phyloP scores from a whole-genome alignment of 176 grass and related monocot species.

The Neostapfia colusana region DNA sequence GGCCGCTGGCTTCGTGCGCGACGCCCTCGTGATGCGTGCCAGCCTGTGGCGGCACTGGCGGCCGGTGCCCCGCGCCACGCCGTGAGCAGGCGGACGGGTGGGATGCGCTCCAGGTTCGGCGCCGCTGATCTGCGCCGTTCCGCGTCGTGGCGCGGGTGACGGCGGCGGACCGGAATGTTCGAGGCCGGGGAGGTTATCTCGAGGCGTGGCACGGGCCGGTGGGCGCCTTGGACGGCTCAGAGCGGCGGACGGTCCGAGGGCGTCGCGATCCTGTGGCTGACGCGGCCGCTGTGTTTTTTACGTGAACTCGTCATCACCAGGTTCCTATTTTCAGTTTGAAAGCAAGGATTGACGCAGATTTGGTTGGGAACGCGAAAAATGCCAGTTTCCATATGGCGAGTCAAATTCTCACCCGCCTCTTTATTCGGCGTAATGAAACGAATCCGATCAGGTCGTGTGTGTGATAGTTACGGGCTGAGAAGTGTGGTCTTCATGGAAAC shows the following conservation, averaged over 20 bases:
- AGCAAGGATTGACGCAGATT: not conserved
- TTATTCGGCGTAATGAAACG: not conserved
- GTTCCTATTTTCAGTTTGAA: not conserved
- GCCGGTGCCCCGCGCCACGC: not conserved
- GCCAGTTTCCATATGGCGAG: not conserved
- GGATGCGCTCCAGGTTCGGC: not conserved
- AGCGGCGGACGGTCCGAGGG: conserved; percentile 14
- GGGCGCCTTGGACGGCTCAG: conserved; percentile 18
- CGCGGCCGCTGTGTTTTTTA: not conserved
- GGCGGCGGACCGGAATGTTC: conserved; percentile 22
- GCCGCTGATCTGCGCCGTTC: not conserved
- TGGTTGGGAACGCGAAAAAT: not conserved
- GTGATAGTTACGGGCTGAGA: not conserved
- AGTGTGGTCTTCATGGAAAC: not conserved
- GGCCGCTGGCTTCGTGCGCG: conserved; percentile 19
- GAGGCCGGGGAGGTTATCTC: conserved; percentile 15
- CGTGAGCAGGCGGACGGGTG: not conserved
- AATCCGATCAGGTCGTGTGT: not conserved
- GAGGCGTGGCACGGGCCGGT: not conserved
- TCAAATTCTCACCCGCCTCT: not conserved
- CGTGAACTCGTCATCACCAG: not conserved
- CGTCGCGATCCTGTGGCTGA: not conserved
- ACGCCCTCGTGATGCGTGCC: conserved; percentile 51
- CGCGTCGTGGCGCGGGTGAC: not conserved
- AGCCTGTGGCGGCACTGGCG: conserved; percentile 24